These are phyloP conservation scores for Monilinia fructigena DNA, from an alignment of 2,329 filamentous ascomycete species.

Conservation along the genomic window DNA sequence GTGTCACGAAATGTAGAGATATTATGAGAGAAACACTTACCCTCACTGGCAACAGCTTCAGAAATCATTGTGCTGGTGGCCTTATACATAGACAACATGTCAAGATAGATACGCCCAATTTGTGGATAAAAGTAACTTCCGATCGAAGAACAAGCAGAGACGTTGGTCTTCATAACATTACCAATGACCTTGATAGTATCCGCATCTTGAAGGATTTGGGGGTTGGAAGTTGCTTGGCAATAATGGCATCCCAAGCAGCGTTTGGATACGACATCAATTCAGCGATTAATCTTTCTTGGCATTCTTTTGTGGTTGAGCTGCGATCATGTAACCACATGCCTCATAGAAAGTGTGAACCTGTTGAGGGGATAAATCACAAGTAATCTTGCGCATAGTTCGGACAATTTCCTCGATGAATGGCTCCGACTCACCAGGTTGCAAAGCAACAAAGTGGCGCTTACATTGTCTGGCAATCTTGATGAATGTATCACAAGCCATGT, in stretches of 20 bases:
- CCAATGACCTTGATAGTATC: conserved; percentile 98
- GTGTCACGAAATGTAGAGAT: conserved; percentile 21
- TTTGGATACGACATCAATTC: conserved; percentile 95
- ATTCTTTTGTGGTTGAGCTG: conserved; percentile 91
- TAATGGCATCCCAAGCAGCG: conserved; percentile 92
- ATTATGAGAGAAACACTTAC: conserved; percentile 46
- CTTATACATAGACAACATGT: conserved; percentile 99
- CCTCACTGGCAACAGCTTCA: conserved; percentile 82
- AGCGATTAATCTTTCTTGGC: conserved; percentile 88
- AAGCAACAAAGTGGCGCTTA: conserved; percentile 91
- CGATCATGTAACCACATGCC: conserved; percentile 98
- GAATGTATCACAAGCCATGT: conserved; percentile 99
- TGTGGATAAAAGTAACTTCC: conserved; percentile 98
- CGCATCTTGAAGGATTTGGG: conserved; percentile 80
- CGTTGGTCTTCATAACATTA: conserved; percentile 99
- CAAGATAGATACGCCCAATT: conserved; percentile 94
- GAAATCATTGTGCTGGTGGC: conserved; percentile 97
- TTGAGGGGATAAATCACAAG: conserved; percentile 89
- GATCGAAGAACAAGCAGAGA: conserved; percentile 95
- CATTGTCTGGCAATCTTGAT: conserved; percentile 99
- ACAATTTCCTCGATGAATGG: conserved; percentile 99
- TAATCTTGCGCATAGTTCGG: conserved; percentile 91
- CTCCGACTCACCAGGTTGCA: conserved; percentile 90
- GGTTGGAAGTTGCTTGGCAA: conserved; percentile 82
- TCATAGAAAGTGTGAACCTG: conserved; percentile 99